Conservation (phyloP, 2,329 filamentous ascomycete species). For the Colletotrichum siamense region DNA sequence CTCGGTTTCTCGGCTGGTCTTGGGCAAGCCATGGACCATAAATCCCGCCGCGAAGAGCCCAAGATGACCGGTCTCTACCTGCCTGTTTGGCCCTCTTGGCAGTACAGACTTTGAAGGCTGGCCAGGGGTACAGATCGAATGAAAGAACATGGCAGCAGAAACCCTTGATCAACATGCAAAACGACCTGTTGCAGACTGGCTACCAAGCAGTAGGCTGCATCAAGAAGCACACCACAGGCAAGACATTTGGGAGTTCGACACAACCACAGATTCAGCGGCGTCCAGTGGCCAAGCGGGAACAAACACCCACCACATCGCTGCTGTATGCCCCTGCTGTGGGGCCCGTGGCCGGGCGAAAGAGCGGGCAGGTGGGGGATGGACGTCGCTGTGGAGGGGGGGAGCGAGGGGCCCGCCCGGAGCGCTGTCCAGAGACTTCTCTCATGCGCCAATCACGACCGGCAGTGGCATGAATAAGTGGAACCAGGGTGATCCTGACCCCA, state of each 20-base stretch:
- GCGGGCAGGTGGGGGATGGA: slow-evolving; percentile 4
- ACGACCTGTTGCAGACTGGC: background rate
- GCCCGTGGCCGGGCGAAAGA: slow-evolving; percentile 12
- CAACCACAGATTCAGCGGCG: background rate
- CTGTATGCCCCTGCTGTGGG: too few relatives aligned
- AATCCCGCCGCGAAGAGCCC: background rate
- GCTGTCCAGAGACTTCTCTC: background rate
- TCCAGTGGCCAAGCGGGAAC: background rate
- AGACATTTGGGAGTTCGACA: background rate
- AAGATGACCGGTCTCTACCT: background rate
- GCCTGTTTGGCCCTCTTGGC: background rate
- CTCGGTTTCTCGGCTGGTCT: slow-evolving; percentile 5
- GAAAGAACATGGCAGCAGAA: slow-evolving; percentile 6
- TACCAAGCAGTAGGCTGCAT: background rate
- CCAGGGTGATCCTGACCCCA: background rate
- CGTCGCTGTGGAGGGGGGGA: background rate
- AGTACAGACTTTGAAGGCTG: background rate
- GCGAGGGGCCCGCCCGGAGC: background rate
- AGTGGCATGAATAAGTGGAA: background rate
- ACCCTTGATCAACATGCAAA: background rate
- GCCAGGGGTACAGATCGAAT: background rate
- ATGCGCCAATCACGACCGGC: background rate
- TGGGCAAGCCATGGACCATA: background rate
- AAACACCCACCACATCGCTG: background rate
- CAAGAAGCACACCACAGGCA: background rate